Evolutionary conservation across 2,329 filamentous ascomycete species (phyloP).

Genomic region (Pyrenophora teres): DNA sequence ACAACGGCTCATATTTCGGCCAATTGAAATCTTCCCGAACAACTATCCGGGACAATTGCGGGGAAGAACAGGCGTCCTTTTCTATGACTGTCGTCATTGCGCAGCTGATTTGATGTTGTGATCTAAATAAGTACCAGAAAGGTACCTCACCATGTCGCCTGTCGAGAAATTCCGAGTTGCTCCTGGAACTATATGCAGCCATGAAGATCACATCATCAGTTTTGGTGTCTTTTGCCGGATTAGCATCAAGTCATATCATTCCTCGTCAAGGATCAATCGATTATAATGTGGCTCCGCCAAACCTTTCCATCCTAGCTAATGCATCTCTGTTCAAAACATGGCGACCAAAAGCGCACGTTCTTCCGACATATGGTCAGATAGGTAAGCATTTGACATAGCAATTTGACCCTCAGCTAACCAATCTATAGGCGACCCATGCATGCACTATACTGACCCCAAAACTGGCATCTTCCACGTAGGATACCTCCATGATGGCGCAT

Average conservation of each 20-base stretch:
- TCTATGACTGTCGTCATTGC: conserved; percentile 9
- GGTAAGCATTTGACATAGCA: no score
- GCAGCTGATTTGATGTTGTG: not conserved
- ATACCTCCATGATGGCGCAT: conserved; percentile 48
- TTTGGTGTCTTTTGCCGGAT: conserved; percentile 4
- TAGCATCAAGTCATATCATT: conserved; percentile 8
- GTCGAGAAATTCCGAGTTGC: not conserved
- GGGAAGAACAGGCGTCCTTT: conserved; percentile 4
- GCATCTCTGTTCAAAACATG: conserved; percentile 25
- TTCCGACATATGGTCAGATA: conserved; percentile 49
- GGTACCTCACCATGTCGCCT: not conserved
- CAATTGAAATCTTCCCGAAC: not conserved
- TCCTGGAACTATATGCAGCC: not conserved
- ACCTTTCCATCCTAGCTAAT: conserved; percentile 25
- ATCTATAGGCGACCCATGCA: conserved; percentile 49
- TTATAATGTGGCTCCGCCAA: conserved; percentile 25
- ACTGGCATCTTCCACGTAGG: conserved; percentile 54
- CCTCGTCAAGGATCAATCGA: conserved; percentile 16
- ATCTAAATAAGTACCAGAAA: conserved; percentile 3
- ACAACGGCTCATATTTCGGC: not conserved
- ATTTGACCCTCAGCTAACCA: no score
- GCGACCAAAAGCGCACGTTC: conserved; percentile 49
- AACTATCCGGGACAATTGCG: conserved; percentile 6
- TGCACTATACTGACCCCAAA: conserved; percentile 53
- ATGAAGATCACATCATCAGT: conserved; percentile 8